phyloP scores from a whole-genome alignment of 2,329 filamentous ascomycete genomes.

The Beauveria scarabaeidicola region DNA sequence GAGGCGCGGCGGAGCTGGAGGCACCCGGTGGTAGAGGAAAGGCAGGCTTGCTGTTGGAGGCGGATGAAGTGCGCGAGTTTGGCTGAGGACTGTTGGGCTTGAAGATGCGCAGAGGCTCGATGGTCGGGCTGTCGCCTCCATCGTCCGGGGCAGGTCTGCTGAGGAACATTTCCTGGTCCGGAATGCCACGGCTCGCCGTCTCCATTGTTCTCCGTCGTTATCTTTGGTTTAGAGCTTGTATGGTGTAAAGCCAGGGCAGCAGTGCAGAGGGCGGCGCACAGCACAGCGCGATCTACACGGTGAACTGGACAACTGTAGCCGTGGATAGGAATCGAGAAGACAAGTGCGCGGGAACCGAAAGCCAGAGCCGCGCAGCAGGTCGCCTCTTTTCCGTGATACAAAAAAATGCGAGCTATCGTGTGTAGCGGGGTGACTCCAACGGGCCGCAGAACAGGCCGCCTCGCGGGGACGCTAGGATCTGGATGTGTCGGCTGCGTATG shows the following conservation, averaged over 20 bases:
- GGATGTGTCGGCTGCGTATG: neutral
- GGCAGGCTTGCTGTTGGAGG: slow-evolving; percentile 41
- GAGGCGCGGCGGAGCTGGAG: slow-evolving; percentile 56
- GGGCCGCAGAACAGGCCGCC: slow-evolving; percentile 11
- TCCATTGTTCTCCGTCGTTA: neutral
- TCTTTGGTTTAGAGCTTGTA: neutral
- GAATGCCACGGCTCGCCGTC: slow-evolving; percentile 51
- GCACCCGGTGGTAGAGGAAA: slow-evolving; percentile 61
- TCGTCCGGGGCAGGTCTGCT: slow-evolving; percentile 43
- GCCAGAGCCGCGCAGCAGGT: neutral
- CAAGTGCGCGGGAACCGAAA: neutral
- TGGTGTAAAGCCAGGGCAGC: neutral
- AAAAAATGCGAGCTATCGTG: neutral
- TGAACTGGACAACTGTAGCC: neutral
- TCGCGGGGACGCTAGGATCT: slow-evolving; percentile 5
- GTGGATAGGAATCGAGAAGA: no score
- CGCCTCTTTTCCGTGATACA: neutral
- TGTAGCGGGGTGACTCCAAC: slow-evolving; percentile 8
- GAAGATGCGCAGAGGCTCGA: slow-evolving; percentile 77
- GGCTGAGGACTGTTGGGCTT: slow-evolving; percentile 64
- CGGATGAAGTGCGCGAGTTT: slow-evolving; percentile 29
- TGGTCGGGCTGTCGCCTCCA: slow-evolving; percentile 61
- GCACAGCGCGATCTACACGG: neutral
- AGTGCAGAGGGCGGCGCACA: neutral
- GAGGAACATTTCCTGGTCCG: slow-evolving; percentile 80